phyloP scores from a whole-genome alignment of 768 basidiomycete genomes.

The Amanita exitialis region DNA sequence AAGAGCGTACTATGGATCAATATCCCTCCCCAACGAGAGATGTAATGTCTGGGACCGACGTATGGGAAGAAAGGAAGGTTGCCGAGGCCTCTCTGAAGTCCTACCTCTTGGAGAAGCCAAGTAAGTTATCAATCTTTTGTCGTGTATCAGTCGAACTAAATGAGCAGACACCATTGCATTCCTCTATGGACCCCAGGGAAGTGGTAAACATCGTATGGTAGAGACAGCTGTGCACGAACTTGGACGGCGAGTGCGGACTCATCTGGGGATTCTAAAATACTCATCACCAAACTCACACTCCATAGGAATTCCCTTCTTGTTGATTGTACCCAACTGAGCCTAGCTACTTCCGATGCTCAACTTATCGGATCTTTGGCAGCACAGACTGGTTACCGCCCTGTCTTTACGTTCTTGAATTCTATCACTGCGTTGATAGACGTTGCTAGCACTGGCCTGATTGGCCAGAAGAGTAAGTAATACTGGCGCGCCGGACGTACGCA shows the following conservation, averaged over 20 bases:
- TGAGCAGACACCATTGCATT: conserved; percentile 61
- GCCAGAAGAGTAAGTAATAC: conserved; percentile 65
- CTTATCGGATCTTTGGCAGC: conserved; percentile 59
- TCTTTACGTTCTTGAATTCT: conserved; percentile 79
- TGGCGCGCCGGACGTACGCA: background rate
- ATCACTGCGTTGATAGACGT: conserved; percentile 80
- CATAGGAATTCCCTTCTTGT: conserved; percentile 64
- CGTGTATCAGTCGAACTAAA: background rate
- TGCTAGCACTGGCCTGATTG: conserved; percentile 90
- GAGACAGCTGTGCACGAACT: conserved; percentile 39
- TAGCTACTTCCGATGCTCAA: conserved; percentile 56
- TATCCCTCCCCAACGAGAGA: conserved; percentile 21
- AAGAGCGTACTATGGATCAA: conserved; percentile 47
- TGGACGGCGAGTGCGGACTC: conserved; percentile 29
- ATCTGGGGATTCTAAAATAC: background rate
- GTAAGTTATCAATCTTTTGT: conserved; percentile 26
- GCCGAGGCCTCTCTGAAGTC: conserved; percentile 57
- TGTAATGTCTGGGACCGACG: conserved; percentile 24
- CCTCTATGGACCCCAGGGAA: conserved; percentile 76
- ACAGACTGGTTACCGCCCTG: conserved; percentile 85
- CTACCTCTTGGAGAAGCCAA: conserved; percentile 73
- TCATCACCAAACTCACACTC: background rate
- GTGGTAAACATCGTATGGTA: conserved; percentile 63
- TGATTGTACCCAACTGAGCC: conserved; percentile 71
- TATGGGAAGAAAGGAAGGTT: conserved; percentile 81